phyloP scores from a whole-genome alignment of 208 protist genomes.

The Naegleria lovaniensis region DNA sequence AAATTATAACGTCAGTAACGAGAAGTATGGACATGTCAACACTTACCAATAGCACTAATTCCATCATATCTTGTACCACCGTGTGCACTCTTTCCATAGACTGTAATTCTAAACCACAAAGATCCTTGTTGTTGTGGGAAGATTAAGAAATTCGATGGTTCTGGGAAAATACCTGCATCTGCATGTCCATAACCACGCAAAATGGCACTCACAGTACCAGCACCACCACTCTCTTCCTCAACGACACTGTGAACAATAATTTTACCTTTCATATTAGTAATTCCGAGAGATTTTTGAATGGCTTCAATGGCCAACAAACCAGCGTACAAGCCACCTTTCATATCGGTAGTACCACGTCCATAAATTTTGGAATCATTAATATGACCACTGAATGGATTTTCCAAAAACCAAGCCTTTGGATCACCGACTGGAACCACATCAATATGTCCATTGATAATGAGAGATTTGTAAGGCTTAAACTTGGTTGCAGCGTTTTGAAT shows the following conservation, averaged over 20 bases:
- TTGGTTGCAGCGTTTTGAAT: neutral
- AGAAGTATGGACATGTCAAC: too few relatives aligned
- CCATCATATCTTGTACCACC: slow-evolving; percentile 26
- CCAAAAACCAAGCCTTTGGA: neutral
- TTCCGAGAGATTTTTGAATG: neutral
- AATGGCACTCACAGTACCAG: slow-evolving; percentile 14
- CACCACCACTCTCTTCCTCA: slow-evolving; percentile 25
- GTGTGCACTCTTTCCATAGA: slow-evolving; percentile 24
- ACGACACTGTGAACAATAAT: slow-evolving; percentile 25
- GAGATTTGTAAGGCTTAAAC: neutral
- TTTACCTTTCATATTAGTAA: neutral
- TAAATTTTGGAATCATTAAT: neutral
- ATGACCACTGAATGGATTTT: slow-evolving; percentile 24
- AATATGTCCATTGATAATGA: slow-evolving; percentile 30
- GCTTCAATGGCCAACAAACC: neutral
- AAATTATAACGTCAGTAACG: too few relatives aligned
- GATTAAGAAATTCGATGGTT: slow-evolving; percentile 3
- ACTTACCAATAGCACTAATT: slow-evolving; percentile 14
- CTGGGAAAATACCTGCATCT: neutral
- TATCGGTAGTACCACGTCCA: slow-evolving; percentile 24
- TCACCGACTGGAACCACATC: slow-evolving; percentile 27
- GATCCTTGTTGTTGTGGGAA: slow-evolving; percentile 13
- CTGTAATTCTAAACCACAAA: slow-evolving; percentile 28
- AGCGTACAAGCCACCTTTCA: slow-evolving; percentile 5
- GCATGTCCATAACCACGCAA: slow-evolving; percentile 3